Conservation (phyloP, 495 filamentous ascomycete species). For the Hyaloscypha variabilis region DNA sequence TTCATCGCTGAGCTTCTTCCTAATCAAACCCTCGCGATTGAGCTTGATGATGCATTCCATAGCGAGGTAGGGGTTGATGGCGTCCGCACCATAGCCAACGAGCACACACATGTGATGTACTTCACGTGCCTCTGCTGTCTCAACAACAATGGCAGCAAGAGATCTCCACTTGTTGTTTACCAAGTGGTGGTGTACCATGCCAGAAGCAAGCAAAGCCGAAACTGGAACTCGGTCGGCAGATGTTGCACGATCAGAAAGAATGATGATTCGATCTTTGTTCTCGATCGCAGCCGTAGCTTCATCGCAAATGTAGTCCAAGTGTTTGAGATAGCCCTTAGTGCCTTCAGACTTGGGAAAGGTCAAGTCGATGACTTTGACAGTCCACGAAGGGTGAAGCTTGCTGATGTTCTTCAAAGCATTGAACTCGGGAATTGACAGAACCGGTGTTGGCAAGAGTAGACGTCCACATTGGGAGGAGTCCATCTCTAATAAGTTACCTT, state of each 20-base stretch:
- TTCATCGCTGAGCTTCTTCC: slow-evolving; percentile 84
- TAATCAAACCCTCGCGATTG: slow-evolving; percentile 92
- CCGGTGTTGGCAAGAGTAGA: slow-evolving; percentile 84
- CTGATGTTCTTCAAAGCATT: slow-evolving; percentile 84
- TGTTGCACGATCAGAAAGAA: slow-evolving; percentile 90
- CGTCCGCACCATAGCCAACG: slow-evolving; percentile 94
- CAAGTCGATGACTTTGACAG: slow-evolving; percentile 91
- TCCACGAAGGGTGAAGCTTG: slow-evolving; percentile 78
- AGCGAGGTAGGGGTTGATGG: slow-evolving; percentile 94
- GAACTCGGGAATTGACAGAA: slow-evolving; percentile 91
- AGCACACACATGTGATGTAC: slow-evolving; percentile 99
- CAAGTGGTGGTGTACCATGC: slow-evolving; percentile 96
- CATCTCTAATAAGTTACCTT: slow-evolving; percentile 97
- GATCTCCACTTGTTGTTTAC: slow-evolving; percentile 97
- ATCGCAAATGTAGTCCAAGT: slow-evolving; percentile 87
- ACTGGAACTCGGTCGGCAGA: slow-evolving; percentile 83
- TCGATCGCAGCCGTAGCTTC: slow-evolving; percentile 85
- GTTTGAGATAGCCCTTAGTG: slow-evolving; percentile 82
- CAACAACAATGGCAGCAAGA: slow-evolving; percentile 83
- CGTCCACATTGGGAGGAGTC: slow-evolving; percentile 86
- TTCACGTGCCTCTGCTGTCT: slow-evolving; percentile 96
- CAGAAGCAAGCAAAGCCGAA: slow-evolving; percentile 86
- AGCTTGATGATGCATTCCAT: slow-evolving; percentile 99
- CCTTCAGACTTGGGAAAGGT: slow-evolving; percentile 93
- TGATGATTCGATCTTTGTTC: slow-evolving; percentile 81